Percentiles rank a stretch among this genome's conserved stretches.
Evolutionary conservation across 164 flowering plant species (phyloP).

Genomic region (Vitis labrusca): DNA sequence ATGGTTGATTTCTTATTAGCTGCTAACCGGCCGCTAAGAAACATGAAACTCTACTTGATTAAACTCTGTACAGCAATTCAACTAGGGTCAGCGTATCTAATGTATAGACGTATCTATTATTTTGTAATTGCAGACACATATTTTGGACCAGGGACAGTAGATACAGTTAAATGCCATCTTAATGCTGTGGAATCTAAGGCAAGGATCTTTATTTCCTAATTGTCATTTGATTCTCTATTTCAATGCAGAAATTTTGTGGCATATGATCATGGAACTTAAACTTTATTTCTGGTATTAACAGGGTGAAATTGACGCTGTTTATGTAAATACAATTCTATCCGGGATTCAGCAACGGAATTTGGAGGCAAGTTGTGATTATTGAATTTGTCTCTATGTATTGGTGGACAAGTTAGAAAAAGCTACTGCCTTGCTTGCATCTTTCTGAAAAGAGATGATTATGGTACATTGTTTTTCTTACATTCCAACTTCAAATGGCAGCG

Average conservation of each 20-base stretch:
- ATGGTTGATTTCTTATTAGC: no score
- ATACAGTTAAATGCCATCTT: conserved; percentile 67
- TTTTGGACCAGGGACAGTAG: conserved; percentile 89
- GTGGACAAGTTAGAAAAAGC: neutral
- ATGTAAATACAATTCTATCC: conserved; percentile 75
- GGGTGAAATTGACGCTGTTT: conserved; percentile 81
- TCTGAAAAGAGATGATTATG: neutral
- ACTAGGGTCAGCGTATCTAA: no score
- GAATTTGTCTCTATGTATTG: neutral
- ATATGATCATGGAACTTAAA: neutral
- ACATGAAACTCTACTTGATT: no score
- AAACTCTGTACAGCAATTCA: no score
- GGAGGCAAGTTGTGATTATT: conserved; percentile 55
- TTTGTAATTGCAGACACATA: conserved; percentile 55
- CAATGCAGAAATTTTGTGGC: neutral
- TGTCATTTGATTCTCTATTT: neutral
- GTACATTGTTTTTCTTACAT: neutral
- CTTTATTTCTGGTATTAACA: conserved; percentile 21
- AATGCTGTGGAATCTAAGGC: conserved; percentile 67
- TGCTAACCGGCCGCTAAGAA: no score
- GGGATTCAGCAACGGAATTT: conserved; percentile 90
- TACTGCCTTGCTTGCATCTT: neutral
- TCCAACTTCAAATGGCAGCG: conserved; percentile 42
- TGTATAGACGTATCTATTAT: neutral
- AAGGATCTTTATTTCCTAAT: conserved; percentile 21